Base-by-base conservation (phyloP, 805 yeast species). In the Candida loeiensis region DNA sequence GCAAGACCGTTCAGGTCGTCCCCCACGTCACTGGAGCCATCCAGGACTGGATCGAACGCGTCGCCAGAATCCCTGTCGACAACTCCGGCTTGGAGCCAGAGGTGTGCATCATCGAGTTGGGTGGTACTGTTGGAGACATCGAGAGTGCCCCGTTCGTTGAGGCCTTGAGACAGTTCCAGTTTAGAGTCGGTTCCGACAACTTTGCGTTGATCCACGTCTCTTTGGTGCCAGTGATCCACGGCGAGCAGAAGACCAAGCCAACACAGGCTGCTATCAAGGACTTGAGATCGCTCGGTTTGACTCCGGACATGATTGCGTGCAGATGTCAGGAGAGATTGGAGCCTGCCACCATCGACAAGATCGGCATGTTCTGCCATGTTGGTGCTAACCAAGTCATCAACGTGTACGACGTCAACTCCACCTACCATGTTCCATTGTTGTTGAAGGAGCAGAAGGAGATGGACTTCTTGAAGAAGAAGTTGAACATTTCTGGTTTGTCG, bases 91-190 rank as follows among this genome's bases (percentile, higher is more conserved):
- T 80, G 61, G 84, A 80, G 56, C 99, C 99, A 24, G 98, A 93
- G 53, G 85, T 93, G 39, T 93, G 99, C 75, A 89, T 93, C 59
- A 82, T 93, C 50, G 99, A 91, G 71, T 77, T 93, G 45, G 99
- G 99, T 63, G 99, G 99, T 63, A 93, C 99, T 21, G 99, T 93
- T 44, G 99, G 99, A 60, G 99, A 93, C 63, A 93, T 93, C 57
- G 99, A 93, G 72, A 80, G 91, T 59, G 99, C 98, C 39, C 99
- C 99, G 19, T 93, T 93, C 52, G 97, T 93, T 41, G 99, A 93
- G 72, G 99, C 99, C 18, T 78, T 93, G 48, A 85, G 99, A 74
- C 99, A 93, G 69, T 93, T 93, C 71, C 99, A 93, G 73, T 93
- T 93, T 71, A 81, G 96, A 60, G 98, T 91, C 45, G 98, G 98